Evolutionary conservation across 345 rosid genomes (phyloP).

Genomic region (Trapa bicornis): DNA sequence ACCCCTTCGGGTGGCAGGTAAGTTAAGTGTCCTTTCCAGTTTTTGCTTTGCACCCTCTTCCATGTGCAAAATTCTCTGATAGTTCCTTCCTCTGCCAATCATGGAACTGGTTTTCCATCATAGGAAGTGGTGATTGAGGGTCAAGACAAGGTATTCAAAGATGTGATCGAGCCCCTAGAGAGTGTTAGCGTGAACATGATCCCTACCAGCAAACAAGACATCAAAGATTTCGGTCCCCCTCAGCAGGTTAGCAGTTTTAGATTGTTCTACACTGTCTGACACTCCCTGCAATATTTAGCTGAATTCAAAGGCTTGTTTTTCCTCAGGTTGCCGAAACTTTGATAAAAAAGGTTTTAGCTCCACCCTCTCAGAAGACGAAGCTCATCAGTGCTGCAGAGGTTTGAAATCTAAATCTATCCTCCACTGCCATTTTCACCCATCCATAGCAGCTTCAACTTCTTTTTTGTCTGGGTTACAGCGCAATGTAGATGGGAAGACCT

Average conservation of each 20-base stretch:
- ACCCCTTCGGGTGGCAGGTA: conserved; percentile 97
- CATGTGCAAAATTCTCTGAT: neutral
- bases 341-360: conserved; percentile 67
- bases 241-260: conserved; percentile 40
- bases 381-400: conserved; percentile 69
- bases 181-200: conserved; percentile 57
- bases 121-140: conserved; percentile 82
- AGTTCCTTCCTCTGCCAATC: neutral
- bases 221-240: conserved; percentile 78
- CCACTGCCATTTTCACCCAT: neutral
- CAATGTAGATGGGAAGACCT: conserved; percentile 62
- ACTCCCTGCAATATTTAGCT: conserved; percentile 7
- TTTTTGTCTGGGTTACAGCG: conserved; percentile 38
- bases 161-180: conserved; percentile 89
- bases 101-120: neutral
- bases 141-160: conserved; percentile 90
- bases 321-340: conserved; percentile 75
- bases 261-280: neutral
- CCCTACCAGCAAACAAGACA: conserved; percentile 57
- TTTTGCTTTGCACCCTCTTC: neutral
- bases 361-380: conserved; percentile 70
- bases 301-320: neutral
- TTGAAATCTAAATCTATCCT: neutral
- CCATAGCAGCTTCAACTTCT: neutral
- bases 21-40: neutral